Base-by-base conservation (phyloP, 2,329 filamentous ascomycete species). In the Fusarium domesticum region DNA sequence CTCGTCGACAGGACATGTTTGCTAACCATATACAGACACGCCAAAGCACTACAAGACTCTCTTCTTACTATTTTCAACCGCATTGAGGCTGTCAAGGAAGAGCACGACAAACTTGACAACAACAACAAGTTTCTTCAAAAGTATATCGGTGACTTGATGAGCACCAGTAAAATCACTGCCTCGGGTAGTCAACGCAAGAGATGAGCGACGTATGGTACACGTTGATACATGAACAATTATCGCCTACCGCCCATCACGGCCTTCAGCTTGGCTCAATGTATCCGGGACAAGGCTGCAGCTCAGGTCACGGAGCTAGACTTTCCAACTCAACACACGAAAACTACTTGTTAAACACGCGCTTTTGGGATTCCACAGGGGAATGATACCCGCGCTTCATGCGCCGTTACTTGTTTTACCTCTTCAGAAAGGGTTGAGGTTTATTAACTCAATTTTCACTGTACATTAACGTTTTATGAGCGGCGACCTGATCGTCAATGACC, bases 91-190 rank as follows among this genome's bases (percentile, higher is more conserved):
- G 91, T 97, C 53, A 89, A 90, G 67, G 85, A 87, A 58, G 92
- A 97, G 64, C 91, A 98, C 64, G 89, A 96, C 71, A 96, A 96
- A 70, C 82, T 98, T 42, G 91, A 97, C 68, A 93, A 80, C 67
- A 91, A 96, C 67, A 98, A 98, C 76, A 92, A 90, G 62, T 96
- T 97, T 63, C 72, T 98, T 37, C 92, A 97, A 68, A 96, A 96
- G 67, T 97, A 97, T 66, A 97, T 97, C 60, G 92, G 92, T 54
- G 92, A 96, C 63, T 77, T 97, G 43, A 97, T 96, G 81, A 88
- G 89, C 57, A 86, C 83, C n/a, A 84, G 80, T 64, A 86, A 86
- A 63, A 85, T 87, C 57, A 86, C 83, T 1, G 76, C 82, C 2
- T 72, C 77, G 2, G 70, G 71, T 42, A 71, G 67, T 49, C 71